Percentiles rank a stretch among this genome's conserved stretches.
Conservation (phyloP, 2,329 filamentous ascomycete species). For the Fusarium chlamydosporum region DNA sequence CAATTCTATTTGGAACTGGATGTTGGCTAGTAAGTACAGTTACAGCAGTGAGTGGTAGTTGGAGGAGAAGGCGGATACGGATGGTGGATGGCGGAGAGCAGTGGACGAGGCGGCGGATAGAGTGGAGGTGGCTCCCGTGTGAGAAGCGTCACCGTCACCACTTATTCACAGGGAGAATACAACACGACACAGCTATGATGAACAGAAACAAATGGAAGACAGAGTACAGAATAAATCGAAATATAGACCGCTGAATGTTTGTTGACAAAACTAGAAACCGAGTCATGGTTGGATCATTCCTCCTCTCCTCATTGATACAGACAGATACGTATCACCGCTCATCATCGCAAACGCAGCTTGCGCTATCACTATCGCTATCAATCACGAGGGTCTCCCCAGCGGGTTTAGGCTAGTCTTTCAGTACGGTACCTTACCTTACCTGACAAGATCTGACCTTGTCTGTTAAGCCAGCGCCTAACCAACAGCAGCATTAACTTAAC, state of each 20-base stretch:
- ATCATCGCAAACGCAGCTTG: constrained; percentile 16
- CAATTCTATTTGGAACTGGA: constrained; percentile 36
- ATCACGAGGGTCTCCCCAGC: constrained; percentile 43
- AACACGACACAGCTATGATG: background rate
- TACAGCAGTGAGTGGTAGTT: constrained; percentile 14
- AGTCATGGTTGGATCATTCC: constrained; percentile 39
- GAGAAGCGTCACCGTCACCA: constrained; percentile 49
- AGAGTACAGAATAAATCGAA: background rate
- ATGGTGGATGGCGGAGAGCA: constrained; percentile 47
- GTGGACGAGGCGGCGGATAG: constrained; percentile 41
- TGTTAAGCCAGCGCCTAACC: constrained; percentile 31
- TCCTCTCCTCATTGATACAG: constrained; percentile 6
- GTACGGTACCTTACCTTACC: constrained; percentile 12
- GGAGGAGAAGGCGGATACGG: constrained; percentile 41
- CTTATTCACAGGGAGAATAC: constrained; percentile 17
- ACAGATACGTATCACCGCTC: constrained; percentile 27
- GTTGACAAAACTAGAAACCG: constrained; percentile 13
- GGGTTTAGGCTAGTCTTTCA: constrained; percentile 21
- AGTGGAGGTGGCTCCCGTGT: constrained; percentile 48
- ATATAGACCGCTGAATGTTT: constrained; percentile 7
- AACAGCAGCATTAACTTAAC: constrained; percentile 34
- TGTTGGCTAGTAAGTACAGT: constrained; percentile 31
- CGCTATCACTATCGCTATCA: constrained; percentile 31
- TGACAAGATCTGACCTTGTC: constrained; percentile 15
- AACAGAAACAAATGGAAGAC: background rate